Base-by-base conservation (phyloP, 108 stramenopile species). In the Cyclostephanos tholiformis region DNA sequence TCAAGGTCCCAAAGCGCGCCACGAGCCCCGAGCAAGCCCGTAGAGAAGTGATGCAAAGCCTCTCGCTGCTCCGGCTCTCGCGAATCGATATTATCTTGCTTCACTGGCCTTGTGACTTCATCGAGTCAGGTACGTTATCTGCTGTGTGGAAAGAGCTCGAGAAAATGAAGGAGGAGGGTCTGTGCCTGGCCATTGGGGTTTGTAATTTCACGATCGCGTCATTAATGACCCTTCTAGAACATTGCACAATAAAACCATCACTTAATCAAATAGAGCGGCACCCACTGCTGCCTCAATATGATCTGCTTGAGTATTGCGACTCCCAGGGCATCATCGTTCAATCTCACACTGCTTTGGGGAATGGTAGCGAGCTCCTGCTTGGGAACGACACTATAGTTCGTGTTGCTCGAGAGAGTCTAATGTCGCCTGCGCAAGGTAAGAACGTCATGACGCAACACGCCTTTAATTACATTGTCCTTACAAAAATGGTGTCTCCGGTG, bases 221-320 rank as follows among this genome's bases (percentile, higher is more conserved):
- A 26, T 66, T 93, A 32, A n/a, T 43, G 7, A 61, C 68, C 38
- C 81, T 96, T 25, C 78, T 94, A 20, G 23, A 76, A 0, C 17
- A 25, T 1, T 89, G 86, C 39, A 25, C 52, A 20, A 77, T 89
- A n/a, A 71, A 58, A 13, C 93, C 95, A 16, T 35, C 83, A 1
- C 72, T 93, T 3, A 92, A 94, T 68, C 95, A 96, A 82, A 82
- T 96, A 30, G 95, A 96, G 63, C 79, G 90, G 20, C 93, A 96
- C 57, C 91, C 90, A 35, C 71, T 92, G 26, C 53, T 90, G 38
- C 80, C 91, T 25, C 91, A 92, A 71, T 61, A 53, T 20, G 74
- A 81, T 12, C 67, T 94, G 32, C 23, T 91, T 12, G 89, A 90
- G 17, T 91, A 84, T 81, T 96, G 95, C 69, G 11, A 62, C 17